A percentile compares a stretch with the other conserved stretches of the same genome.
phyloP scores from a whole-genome alignment of 1,139 yeast genomes.

The Scheffersomyces cryptocercus region DNA sequence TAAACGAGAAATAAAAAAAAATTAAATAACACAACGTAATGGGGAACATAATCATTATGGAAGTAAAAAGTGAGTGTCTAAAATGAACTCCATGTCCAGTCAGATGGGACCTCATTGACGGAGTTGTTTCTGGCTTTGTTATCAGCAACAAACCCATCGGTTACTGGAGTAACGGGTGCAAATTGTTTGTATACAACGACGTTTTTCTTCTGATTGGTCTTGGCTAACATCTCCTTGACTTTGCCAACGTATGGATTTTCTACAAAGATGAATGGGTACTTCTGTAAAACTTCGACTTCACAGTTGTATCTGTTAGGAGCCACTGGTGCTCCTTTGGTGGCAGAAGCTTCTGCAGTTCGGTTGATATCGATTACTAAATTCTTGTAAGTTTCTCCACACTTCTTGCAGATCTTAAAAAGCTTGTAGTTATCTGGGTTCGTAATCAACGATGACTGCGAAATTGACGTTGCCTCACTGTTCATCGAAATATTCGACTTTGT shows the following conservation, averaged over 20 bases:
- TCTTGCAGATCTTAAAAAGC: slow-evolving; percentile 38
- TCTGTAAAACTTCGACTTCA: slow-evolving; percentile 5
- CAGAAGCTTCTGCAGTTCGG: slow-evolving; percentile 11
- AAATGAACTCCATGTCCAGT: slow-evolving; percentile 52
- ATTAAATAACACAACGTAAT: not conserved
- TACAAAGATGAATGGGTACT: slow-evolving; percentile 32
- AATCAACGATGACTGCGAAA: slow-evolving; percentile 7
- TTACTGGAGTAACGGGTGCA: not conserved
- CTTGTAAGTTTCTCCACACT: slow-evolving; percentile 37
- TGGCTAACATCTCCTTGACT: slow-evolving; percentile 2
- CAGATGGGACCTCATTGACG: slow-evolving; percentile 30
- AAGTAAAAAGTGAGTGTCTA: slow-evolving; percentile 11
- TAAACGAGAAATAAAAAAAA: not conserved
- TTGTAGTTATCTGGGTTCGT: slow-evolving; percentile 17
- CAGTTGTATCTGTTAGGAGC: slow-evolving; percentile 1
- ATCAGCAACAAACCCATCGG: slow-evolving; percentile 1
- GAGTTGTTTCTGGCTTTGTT: slow-evolving; percentile 9
- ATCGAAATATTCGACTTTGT: not conserved
- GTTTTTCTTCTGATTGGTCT: slow-evolving; percentile 4
- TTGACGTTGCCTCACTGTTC: not conserved
- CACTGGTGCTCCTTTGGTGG: not conserved
- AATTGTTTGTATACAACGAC: not conserved
- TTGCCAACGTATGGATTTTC: slow-evolving; percentile 38
- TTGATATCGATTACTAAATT: slow-evolving; percentile 31
- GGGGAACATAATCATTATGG: not conserved